Conservation (phyloP, 352 stramenopile genomes). For the Pelagophyceae sp. region DNA sequence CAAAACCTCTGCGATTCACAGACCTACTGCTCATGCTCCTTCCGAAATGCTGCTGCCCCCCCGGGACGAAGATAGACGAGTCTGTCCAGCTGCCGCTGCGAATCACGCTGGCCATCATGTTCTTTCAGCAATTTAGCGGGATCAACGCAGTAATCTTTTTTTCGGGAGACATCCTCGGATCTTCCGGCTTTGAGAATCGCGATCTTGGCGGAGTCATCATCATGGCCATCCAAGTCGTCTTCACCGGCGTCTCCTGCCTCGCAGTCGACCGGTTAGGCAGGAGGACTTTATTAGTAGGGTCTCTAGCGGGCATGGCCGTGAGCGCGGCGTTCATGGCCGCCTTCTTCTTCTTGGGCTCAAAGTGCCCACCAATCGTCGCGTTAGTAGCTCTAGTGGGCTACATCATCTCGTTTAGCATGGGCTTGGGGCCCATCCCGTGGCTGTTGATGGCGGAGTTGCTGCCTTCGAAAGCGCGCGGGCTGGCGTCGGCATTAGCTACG, state of each 20-base stretch:
- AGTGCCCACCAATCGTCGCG: constrained; percentile 15
- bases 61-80: neutral
- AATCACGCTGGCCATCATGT: constrained; percentile 7
- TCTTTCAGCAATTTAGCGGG: constrained; percentile 23
- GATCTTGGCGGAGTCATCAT: constrained; percentile 18
- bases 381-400: constrained; percentile 12
- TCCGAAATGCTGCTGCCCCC: too few relatives aligned
- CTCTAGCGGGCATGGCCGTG: constrained; percentile 18
- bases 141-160: constrained; percentile 27
- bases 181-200: neutral
- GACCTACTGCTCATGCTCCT: neutral
- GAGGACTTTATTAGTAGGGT: neutral
- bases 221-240: constrained; percentile 19
- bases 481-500: constrained; percentile 9
- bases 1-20: neutral
- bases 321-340: neutral
- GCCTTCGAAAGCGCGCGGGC: neutral
- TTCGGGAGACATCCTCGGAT: constrained; percentile 5
- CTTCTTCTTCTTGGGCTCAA: constrained; percentile 14
- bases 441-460: constrained; percentile 21
- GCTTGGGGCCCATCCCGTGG: constrained; percentile 19
- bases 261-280: constrained; percentile 17
- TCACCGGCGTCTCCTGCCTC: constrained; percentile 7
- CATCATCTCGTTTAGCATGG: constrained; percentile 12
- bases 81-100: neutral